Evolutionary conservation across 2,329 filamentous ascomycete species (phyloP), one percentile per base, ranked within the genome.

Genomic region (Bipolaris cookei): DNA sequence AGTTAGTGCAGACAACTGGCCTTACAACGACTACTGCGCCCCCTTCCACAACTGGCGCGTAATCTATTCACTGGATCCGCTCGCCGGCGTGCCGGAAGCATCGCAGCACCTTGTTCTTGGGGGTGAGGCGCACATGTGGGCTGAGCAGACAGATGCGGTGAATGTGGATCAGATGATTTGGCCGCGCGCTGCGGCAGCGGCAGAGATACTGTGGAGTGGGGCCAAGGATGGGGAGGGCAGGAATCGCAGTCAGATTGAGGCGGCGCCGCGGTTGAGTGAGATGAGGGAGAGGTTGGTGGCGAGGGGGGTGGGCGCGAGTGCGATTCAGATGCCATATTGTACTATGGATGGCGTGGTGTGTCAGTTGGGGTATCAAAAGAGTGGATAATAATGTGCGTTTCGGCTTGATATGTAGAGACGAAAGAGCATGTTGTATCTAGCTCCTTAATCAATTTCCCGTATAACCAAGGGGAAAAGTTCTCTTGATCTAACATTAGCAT

Each of bases 1-100:
- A 1, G 77, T 82, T 14, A 83, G 83, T 62, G 64, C 80, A 16
- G 61, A 67, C 1, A 85, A 79, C 77, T 91, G 84, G 72, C 91
- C 91, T 0, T 96, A 90, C 79, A 78, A 80, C 56, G 91, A 96
- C 79, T 96, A 92, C 84, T 96, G 92, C 78, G 80, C 81, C 0
- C 92, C 92, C 1, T 82, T 82, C 70, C 92, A 96, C 80, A 90
- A 85, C 78, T 97, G 92, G 92, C 85, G 87, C 6, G 81, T 91
- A 25, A 83, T 94, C 56, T 96, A 96, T 81, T 85, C 86, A 18
- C 90, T 94, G 75, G 88, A 96, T 71, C 92, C 92, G 0, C 79
- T 87, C 3, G 81, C 79, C 2, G 85, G 85, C 43, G 81, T 96
- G 4, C 84, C 88, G 6, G 81, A 85, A 0, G 81, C 87, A 23